A percentile compares a stretch with the other conserved stretches of the same genome.
phyloP scores from a whole-genome alignment of 2,329 filamentous ascomycete species.

The Pyrenochaeta sp. region DNA sequence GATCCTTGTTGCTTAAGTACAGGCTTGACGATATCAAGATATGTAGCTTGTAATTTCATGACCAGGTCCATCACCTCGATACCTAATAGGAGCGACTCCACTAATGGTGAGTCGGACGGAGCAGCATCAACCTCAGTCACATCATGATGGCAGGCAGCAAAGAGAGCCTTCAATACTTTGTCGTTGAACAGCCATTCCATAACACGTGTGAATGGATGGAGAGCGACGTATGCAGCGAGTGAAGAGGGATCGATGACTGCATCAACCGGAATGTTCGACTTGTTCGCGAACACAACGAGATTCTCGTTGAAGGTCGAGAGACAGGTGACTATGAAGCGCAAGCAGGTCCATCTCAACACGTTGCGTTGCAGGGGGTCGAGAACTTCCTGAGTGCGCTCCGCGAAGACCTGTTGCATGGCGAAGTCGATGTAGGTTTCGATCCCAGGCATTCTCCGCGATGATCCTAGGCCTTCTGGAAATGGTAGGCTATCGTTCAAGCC shows the following conservation, averaged over 20 bases:
- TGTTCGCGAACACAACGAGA: constrained; percentile 82
- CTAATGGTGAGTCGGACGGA: constrained; percentile 78
- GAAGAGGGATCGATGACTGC: constrained; percentile 75
- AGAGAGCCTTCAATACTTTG: constrained; percentile 80
- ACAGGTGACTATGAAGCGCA: constrained; percentile 82
- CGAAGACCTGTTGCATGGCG: constrained; percentile 79
- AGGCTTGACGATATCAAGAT: constrained; percentile 85
- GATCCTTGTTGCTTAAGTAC: constrained; percentile 72
- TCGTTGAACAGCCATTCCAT: constrained; percentile 99
- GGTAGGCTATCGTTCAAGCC: constrained; percentile 77
- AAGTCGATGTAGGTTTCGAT: constrained; percentile 95
- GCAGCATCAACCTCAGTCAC: constrained; percentile 74
- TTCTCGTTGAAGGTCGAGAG: constrained; percentile 93
- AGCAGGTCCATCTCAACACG: constrained; percentile 77
- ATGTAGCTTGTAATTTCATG: constrained; percentile 88
- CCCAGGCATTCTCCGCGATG: constrained; percentile 78
- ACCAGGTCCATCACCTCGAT: constrained; percentile 84
- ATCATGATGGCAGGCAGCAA: constrained; percentile 80
- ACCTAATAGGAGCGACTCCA: constrained; percentile 79
- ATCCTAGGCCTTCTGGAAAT: constrained; percentile 86
- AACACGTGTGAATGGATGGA: constrained; percentile 91
- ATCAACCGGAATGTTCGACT: constrained; percentile 78
- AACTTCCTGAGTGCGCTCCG: constrained; percentile 69
- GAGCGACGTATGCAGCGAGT: constrained; percentile 78
- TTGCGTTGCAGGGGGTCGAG: constrained; percentile 71